phyloP scores from a whole-genome alignment of 164 flowering plant species.

The Tetracentron sinense region DNA sequence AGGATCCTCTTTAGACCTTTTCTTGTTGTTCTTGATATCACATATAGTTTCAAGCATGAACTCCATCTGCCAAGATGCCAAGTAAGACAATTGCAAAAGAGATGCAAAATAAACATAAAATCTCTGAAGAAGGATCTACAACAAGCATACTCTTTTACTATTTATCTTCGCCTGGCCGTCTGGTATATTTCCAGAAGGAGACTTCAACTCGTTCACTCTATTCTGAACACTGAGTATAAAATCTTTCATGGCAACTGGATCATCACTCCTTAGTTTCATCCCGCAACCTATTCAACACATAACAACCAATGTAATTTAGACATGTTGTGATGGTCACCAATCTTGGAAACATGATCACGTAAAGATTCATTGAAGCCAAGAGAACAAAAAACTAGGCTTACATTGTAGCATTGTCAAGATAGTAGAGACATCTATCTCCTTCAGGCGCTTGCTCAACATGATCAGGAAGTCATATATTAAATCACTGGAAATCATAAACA shows the following conservation, averaged over 20 bases:
- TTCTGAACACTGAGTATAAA: conserved; percentile 69
- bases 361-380: too few relatives aligned
- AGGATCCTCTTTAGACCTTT: conserved; percentile 64
- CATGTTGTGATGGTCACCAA: not conserved
- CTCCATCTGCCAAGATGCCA: conserved; percentile 64
- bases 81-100: conserved; percentile 9
- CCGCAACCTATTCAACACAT: conserved; percentile 73
- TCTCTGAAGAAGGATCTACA: not conserved
- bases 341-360: not conserved
- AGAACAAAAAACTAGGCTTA: too few relatives aligned
- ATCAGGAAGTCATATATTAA: conserved; percentile 77
- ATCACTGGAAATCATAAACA: conserved; percentile 57
- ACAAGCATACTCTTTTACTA: conserved; percentile 58
- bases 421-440: conserved; percentile 83
- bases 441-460: conserved; percentile 67
- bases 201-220: conserved; percentile 64
- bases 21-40: conserved; percentile 94
- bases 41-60: conserved; percentile 93
- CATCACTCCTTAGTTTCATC: conserved; percentile 88
- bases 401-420: conserved; percentile 80
- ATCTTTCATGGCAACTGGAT: conserved; percentile 85
- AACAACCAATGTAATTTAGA: conserved; percentile 1
- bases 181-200: conserved; percentile 30
- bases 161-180: conserved; percentile 36
- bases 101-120: not conserved